Percentiles rank a stretch among this genome's conserved stretches.
These are phyloP conservation scores for Nothophytophthora sp. DNA, from an alignment of 352 stramenopile genomes.

Conservation along the genomic window DNA sequence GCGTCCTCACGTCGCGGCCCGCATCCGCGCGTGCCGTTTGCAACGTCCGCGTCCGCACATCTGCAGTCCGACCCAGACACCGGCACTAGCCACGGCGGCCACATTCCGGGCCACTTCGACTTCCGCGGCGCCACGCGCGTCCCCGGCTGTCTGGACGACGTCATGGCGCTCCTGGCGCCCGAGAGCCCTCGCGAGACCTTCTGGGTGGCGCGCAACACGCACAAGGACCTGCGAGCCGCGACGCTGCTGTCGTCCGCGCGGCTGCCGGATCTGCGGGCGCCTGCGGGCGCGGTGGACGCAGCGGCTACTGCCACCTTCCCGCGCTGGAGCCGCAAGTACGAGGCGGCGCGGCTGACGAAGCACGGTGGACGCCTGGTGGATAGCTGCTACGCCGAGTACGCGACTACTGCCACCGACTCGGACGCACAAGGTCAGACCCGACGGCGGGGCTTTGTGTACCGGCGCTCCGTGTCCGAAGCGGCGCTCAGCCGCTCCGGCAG, in stretches of 20 bases:
- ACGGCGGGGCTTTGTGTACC: conserved; percentile 69
- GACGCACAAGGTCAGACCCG: conserved; percentile 27
- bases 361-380: conserved; percentile 53
- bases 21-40: no score
- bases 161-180: conserved; percentile 58
- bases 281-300: conserved; percentile 32
- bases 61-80: no score
- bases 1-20: conserved; percentile 18
- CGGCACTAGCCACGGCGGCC: conserved; percentile 9
- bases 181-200: conserved; percentile 66
- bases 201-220: conserved; percentile 73
- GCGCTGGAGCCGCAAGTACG: conserved; percentile 71
- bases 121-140: conserved; percentile 72
- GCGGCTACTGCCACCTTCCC: conserved; percentile 40
- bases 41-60: no score
- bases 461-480: conserved; percentile 64
- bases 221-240: conserved; percentile 55
- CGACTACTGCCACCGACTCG: conserved; percentile 25
- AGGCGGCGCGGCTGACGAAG: conserved; percentile 60
- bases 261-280: conserved; percentile 24
- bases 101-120: conserved; percentile 42
- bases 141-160: conserved; percentile 52
- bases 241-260: conserved; percentile 46
- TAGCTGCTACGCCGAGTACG: conserved; percentile 69
- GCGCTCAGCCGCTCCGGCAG: conserved; percentile 45